Percentiles rank a stretch among this genome's conserved stretches.
These are phyloP conservation scores for Didymella sp. DNA, from an alignment of 2,329 filamentous ascomycete genomes.

Conservation along the genomic window DNA sequence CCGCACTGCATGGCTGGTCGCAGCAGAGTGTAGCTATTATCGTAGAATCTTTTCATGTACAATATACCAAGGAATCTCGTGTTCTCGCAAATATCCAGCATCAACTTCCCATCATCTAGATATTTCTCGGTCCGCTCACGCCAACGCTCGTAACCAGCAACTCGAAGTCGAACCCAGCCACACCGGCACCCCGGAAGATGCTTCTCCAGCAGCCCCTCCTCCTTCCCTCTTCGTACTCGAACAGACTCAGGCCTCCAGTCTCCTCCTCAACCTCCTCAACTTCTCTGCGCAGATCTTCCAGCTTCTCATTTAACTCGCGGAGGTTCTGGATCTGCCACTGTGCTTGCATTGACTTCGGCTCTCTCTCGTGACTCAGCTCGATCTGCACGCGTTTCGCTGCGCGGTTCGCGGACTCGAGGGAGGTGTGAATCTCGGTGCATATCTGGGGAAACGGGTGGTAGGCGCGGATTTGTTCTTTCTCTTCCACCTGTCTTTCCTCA, in stretches of 20 bases:
- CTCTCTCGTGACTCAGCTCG: slow-evolving; percentile 30
- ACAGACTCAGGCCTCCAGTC: neutral
- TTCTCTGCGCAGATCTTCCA: slow-evolving; percentile 16
- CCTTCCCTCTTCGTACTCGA: slow-evolving; percentile 1
- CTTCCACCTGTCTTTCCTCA: neutral
- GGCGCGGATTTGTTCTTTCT: slow-evolving; percentile 5
- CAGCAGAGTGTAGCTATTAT: neutral
- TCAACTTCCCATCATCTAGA: slow-evolving; percentile 11
- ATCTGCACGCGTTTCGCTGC: slow-evolving; percentile 37
- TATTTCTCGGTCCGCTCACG: slow-evolving; percentile 39
- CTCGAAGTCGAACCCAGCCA: slow-evolving; percentile 30
- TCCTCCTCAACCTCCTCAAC: neutral
- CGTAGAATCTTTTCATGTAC: neutral
- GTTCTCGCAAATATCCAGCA: neutral
- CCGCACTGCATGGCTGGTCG: neutral
- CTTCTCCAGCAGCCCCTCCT: slow-evolving; percentile 32
- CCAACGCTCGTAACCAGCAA: slow-evolving; percentile 30
- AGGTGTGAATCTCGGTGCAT: slow-evolving; percentile 33
- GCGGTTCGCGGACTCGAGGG: slow-evolving; percentile 32
- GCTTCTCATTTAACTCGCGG: slow-evolving; percentile 22
- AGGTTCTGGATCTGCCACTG: slow-evolving; percentile 28
- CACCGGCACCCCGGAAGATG: slow-evolving; percentile 30
- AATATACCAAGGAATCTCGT: neutral
- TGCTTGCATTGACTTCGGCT: slow-evolving; percentile 12
- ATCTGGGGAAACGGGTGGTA: slow-evolving; percentile 19